Percentiles rank a stretch among this genome's conserved stretches.
These are phyloP conservation scores for Nicotiana otophora DNA, from an alignment of 257 asterid species.

Conservation along the genomic window DNA sequence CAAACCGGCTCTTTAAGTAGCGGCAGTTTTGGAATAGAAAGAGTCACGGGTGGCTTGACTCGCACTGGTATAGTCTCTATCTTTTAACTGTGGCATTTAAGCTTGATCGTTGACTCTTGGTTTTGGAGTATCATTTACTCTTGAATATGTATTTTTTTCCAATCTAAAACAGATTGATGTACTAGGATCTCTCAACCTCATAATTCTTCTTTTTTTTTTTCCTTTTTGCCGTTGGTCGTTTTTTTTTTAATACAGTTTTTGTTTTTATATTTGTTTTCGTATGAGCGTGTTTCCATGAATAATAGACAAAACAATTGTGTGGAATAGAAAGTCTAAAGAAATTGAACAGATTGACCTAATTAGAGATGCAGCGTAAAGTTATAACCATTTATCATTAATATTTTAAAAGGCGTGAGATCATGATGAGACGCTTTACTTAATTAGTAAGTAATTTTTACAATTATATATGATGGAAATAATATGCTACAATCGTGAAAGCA, in stretches of 20 bases:
- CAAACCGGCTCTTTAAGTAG: no score
- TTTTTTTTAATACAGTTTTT: neutral
- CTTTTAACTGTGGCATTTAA: neutral
- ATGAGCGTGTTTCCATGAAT: neutral
- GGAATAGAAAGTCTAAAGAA: neutral
- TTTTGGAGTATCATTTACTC: neutral
- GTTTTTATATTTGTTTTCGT: neutral
- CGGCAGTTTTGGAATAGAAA: no score
- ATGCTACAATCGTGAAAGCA: no score
- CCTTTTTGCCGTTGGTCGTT: neutral
- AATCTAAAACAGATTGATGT: neutral
- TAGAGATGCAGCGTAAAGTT: neutral
- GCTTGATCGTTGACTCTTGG: neutral
- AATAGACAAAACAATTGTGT: neutral
- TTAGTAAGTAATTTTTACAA: no score
- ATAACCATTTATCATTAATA: neutral
- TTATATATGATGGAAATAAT: no score
- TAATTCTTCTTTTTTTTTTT: neutral
- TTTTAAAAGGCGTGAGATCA: neutral
- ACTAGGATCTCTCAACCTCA: neutral
- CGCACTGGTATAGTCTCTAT: no score
- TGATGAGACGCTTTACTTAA: neutral
- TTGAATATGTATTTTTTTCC: neutral
- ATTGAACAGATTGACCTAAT: neutral
- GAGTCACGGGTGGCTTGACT: no score